A percentile compares a stretch with the other conserved stretches of the same genome.
Conservation (phyloP, 108 stramenopile genomes). For the Craspedostauros australis region DNA sequence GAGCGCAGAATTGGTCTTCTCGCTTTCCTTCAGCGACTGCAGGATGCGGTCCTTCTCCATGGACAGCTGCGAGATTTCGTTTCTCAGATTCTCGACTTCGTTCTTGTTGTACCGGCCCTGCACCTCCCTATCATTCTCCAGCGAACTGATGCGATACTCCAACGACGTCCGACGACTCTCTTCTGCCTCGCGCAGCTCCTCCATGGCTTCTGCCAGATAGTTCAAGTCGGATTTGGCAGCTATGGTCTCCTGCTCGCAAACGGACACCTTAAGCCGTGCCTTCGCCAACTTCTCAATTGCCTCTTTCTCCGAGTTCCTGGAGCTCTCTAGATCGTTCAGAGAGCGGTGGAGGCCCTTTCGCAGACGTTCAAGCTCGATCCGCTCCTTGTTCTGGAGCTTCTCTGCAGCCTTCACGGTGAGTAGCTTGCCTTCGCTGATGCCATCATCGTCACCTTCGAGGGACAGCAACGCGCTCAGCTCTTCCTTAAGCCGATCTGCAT, state of each 20-base stretch:
- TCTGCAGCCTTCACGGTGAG: conserved; percentile 54
- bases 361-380: conserved; percentile 60
- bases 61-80: conserved; percentile 46
- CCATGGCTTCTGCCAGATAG: conserved; percentile 62
- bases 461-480: conserved; percentile 61
- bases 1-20: conserved; percentile 64
- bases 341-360: conserved; percentile 48
- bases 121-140: conserved; percentile 58
- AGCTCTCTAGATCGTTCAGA: conserved; percentile 50
- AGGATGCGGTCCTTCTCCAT: conserved; percentile 66
- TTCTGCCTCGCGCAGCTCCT: conserved; percentile 56
- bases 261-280: conserved; percentile 46
- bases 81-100: conserved; percentile 49
- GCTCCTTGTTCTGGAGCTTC: conserved; percentile 49
- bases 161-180: conserved; percentile 51
- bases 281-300: conserved; percentile 55
- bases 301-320: conserved; percentile 51
- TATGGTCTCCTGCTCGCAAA: conserved; percentile 66
- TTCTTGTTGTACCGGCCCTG: conserved; percentile 39
- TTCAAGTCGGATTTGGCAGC: conserved; percentile 62
- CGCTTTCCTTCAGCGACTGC: conserved; percentile 56
- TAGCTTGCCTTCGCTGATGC: conserved; percentile 35
- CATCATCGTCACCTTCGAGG: conserved; percentile 40
- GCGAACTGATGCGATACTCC: conserved; percentile 60
- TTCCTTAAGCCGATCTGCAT: conserved; percentile 45